These are phyloP conservation scores for Quercus lobata DNA, from an alignment of 331 rosid species.

Conservation along the genomic window DNA sequence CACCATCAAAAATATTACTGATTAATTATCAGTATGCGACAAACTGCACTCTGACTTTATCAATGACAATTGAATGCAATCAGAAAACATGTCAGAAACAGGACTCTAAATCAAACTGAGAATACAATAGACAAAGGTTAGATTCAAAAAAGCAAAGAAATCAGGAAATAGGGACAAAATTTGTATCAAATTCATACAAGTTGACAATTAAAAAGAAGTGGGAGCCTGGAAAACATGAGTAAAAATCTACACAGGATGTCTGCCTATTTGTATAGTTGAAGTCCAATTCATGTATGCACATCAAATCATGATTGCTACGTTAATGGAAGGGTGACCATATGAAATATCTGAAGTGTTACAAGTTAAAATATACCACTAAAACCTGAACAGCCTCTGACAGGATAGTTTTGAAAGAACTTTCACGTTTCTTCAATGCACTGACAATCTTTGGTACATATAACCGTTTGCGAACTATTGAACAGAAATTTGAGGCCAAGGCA, in stretches of 20 bases:
- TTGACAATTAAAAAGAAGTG: no score
- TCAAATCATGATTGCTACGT: background rate
- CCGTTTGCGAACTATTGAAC: slow-evolving; percentile 43
- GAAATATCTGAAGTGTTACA: background rate
- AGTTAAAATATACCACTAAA: slow-evolving; percentile 47
- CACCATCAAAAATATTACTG: background rate
- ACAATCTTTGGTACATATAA: slow-evolving; percentile 42
- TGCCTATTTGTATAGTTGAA: no score
- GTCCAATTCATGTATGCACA: background rate
- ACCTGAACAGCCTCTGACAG: slow-evolving; percentile 55
- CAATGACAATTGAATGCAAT: background rate
- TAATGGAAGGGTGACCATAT: background rate
- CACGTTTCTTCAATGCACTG: slow-evolving; percentile 57
- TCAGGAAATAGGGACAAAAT: background rate
- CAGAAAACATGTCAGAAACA: background rate
- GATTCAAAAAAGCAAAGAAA: background rate
- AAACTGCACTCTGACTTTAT: background rate
- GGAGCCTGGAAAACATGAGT: background rate
- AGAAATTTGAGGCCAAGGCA: slow-evolving; percentile 25
- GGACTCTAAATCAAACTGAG: no score
- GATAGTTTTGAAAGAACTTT: slow-evolving; percentile 46
- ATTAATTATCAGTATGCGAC: background rate
- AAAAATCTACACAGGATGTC: background rate
- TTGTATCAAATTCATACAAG: no score
- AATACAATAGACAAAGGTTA: background rate